Evolutionary conservation across 2,329 filamentous ascomycete species (phyloP).

Genomic region (Amauroascus verrucosus): DNA sequence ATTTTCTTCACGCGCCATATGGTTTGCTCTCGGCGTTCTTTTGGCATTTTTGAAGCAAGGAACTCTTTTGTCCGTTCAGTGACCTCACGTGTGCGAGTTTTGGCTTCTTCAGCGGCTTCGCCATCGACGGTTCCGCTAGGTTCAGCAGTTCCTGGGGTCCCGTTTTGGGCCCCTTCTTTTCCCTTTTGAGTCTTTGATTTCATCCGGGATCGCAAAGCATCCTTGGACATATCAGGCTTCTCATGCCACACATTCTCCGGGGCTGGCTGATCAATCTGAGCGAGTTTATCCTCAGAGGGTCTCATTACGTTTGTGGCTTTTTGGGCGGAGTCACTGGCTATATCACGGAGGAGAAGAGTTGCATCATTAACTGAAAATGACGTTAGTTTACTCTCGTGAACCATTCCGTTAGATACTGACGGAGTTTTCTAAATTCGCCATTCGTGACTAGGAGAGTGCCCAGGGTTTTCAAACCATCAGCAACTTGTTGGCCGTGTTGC

Average conservation of each 20-base stretch:
- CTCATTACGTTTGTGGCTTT: constrained; percentile 66
- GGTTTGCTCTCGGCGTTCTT: constrained; percentile 85
- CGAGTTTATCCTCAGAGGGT: constrained; percentile 65
- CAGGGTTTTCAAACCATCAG: constrained; percentile 76
- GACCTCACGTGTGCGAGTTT: constrained; percentile 31
- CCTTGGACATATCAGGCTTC: constrained; percentile 62
- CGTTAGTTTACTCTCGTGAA: constrained; percentile 17
- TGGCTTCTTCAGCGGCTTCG: constrained; percentile 33
- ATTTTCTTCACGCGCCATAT: constrained; percentile 96
- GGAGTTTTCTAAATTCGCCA: constrained; percentile 85
- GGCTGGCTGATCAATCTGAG: constrained; percentile 71
- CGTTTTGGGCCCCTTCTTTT: too few relatives aligned
- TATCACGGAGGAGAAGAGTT: constrained; percentile 70
- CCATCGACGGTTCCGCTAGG: background rate
- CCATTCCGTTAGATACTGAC: constrained; percentile 43
- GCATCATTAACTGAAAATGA: constrained; percentile 59
- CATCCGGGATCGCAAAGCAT: constrained; percentile 57
- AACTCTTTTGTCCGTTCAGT: constrained; percentile 55
- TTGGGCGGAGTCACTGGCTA: constrained; percentile 77
- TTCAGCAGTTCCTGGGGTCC: background rate
- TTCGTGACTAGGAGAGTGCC: constrained; percentile 88
- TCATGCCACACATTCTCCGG: constrained; percentile 93
- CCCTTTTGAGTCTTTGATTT: constrained; percentile 48
- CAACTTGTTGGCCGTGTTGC: constrained; percentile 71
- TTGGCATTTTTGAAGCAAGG: constrained; percentile 72